Evolutionary conservation across 768 basidiomycete species (phyloP).

Genomic region (Lentinula edodes): DNA sequence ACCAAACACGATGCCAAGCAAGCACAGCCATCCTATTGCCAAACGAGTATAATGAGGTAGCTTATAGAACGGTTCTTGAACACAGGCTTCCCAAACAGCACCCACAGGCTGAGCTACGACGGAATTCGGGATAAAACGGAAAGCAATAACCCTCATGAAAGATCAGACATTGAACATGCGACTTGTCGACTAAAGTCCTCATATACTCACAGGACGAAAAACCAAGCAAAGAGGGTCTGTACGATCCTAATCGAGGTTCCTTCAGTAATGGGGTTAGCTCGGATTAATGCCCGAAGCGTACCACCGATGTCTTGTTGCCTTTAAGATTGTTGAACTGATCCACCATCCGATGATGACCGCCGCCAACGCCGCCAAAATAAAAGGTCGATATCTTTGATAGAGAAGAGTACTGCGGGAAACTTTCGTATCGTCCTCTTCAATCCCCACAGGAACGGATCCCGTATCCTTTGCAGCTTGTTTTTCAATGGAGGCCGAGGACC

Average conservation of each 20-base stretch:
- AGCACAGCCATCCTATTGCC: constrained; percentile 67
- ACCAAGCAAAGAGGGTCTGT: constrained; percentile 80
- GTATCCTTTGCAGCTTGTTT: background rate
- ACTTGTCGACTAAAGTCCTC: background rate
- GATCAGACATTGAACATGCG: background rate
- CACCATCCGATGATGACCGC: constrained; percentile 77
- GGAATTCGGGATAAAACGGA: constrained; percentile 77
- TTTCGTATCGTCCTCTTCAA: constrained; percentile 8
- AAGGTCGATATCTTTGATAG: constrained; percentile 29
- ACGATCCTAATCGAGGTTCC: constrained; percentile 49
- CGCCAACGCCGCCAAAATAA: constrained; percentile 47
- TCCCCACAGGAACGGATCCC: background rate
- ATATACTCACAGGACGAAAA: constrained; percentile 59
- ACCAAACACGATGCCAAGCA: constrained; percentile 75
- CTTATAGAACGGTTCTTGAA: constrained; percentile 65
- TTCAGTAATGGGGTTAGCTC: constrained; percentile 6
- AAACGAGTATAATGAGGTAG: constrained; percentile 49
- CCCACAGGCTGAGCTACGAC: constrained; percentile 66
- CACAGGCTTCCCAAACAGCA: constrained; percentile 60
- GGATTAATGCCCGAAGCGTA: constrained; percentile 20
- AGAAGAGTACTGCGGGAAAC: background rate
- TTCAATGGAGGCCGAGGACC: background rate
- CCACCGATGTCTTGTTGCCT: constrained; percentile 74
- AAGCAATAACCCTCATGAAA: constrained; percentile 59
- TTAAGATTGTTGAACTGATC: constrained; percentile 68